Conservation (phyloP, 2,329 filamentous ascomycete species). For the Dactylellina parvicollis region DNA sequence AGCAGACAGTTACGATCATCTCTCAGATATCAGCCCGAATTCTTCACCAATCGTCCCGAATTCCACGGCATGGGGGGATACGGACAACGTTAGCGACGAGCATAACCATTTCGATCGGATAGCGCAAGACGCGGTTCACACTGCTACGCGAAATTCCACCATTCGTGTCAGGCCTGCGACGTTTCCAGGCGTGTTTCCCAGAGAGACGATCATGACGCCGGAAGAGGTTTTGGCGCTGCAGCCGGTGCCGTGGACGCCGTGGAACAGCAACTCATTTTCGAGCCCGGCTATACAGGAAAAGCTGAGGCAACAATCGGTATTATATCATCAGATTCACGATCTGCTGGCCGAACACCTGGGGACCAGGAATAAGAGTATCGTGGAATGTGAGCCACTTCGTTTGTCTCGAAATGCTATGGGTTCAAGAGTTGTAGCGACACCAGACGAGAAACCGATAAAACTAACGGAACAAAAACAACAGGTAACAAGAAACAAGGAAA, state of each 20-base stretch:
- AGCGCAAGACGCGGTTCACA: not conserved
- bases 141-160: not conserved
- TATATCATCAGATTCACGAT: conserved; percentile 47
- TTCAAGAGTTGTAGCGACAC: too few species aligned
- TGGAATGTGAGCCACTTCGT: conserved; percentile 12
- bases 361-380: conserved; percentile 14
- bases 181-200: not conserved
- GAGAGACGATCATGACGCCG: conserved; percentile 9
- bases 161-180: not conserved
- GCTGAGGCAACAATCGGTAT: conserved; percentile 26
- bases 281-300: conserved; percentile 35
- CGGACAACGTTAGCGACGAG: conserved; percentile 10
- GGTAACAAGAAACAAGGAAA: not conserved
- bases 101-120: not conserved
- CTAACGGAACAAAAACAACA: too few species aligned
- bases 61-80: conserved; percentile 13
- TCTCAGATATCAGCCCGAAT: conserved; percentile 45
- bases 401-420: too few species aligned
- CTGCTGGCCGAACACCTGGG: conserved; percentile 25
- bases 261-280: conserved; percentile 31
- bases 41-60: conserved; percentile 23
- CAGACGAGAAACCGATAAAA: too few species aligned
- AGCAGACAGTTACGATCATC: conserved; percentile 32
- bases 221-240: conserved; percentile 1
- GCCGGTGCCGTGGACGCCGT: conserved; percentile 3